Evolutionary conservation across 169 alveolate genomes (phyloP), one percentile per base, ranked within the genome.

Genomic region (Cryptosporidium ubiquitum): DNA sequence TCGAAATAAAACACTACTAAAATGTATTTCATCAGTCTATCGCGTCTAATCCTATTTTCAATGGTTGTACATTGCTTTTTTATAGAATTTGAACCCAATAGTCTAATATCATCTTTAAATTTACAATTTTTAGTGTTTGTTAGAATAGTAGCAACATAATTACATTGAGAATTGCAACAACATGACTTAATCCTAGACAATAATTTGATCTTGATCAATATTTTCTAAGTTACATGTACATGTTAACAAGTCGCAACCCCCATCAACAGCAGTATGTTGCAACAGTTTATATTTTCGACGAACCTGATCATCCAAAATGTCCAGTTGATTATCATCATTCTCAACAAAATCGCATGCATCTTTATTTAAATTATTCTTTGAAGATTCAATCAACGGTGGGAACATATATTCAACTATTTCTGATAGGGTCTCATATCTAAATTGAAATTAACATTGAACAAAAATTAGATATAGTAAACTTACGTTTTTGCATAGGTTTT

Each of bases 401-500:
- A 92, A 92, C 94, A 92, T 92, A 68, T 92, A 91, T 61, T 92
- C 94, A 23, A 92, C 92, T 70, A 92, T 92, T 92, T 92, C 94
- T 64, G 93, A 85, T 84, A 92, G 84, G 3, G 94, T 92, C 70
- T 92, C 94, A 60, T 92, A 92, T 55, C 94, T 92, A 60, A 51
- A 68, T 64, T 33, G 23, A 39, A n/a, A 35, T 35, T 29, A 47
- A 44, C 18, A 51, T 7, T n/a, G 16, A 73, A 61, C 58, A 51
- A 33, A 35, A 18, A 31, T 52, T n/a, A 60, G 9, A 20, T 16
- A 20, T 60, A 4, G 42, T 16, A 37, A 68, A 85, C 79, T 86
- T 94, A 96, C 94, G 98, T 95, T 70, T 93, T 93, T 29, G 96
- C 96, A 86, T 94, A 93, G 31, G 95, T 94, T 37, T 94, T 55